phyloP scores from a whole-genome alignment of 2,329 filamentous ascomycete species.

The Coniochaeta ligniaria region DNA sequence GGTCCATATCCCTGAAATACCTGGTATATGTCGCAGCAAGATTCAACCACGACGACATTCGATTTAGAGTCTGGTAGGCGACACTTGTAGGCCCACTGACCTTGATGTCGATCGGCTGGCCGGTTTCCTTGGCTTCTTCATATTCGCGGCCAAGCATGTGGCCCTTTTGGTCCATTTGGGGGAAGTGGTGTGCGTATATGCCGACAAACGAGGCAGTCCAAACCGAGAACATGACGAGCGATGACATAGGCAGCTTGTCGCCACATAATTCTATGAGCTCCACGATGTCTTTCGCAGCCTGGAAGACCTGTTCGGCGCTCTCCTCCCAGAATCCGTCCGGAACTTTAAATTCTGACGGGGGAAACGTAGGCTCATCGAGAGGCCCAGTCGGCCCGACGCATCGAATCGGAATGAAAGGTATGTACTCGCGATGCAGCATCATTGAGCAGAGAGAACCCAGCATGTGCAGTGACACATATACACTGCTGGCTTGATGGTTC shows the following conservation, averaged over 20 bases:
- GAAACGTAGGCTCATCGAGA: constrained; percentile 50
- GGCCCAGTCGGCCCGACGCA: constrained; percentile 44
- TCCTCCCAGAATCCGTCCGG: constrained; percentile 54
- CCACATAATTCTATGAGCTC: constrained; percentile 57
- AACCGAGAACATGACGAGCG: constrained; percentile 58
- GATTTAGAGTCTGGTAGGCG: constrained; percentile 40
- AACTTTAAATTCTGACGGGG: constrained; percentile 28
- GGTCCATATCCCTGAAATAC: constrained; percentile 45
- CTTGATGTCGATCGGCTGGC: constrained; percentile 18
- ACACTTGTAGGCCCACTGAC: constrained; percentile 35
- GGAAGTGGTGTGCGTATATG: constrained; percentile 60
- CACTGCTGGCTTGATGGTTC: constrained; percentile 53
- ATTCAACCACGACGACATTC: constrained; percentile 43
- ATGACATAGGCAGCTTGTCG: constrained; percentile 58
- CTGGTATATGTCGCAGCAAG: constrained; percentile 51
- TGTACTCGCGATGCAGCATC: constrained; percentile 61
- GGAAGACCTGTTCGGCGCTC: constrained; percentile 56
- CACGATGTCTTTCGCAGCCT: constrained; percentile 54
- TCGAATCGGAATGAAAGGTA: constrained; percentile 58
- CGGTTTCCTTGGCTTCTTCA: constrained; percentile 16
- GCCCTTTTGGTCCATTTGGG: constrained; percentile 55
- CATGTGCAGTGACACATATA: constrained; percentile 61
- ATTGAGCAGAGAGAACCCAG: constrained; percentile 59
- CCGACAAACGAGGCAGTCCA: constrained; percentile 61
- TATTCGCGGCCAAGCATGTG: constrained; percentile 40